phyloP scores from a whole-genome alignment of 192 early-diverging fungal genomes.

The Coemansia sp. region DNA sequence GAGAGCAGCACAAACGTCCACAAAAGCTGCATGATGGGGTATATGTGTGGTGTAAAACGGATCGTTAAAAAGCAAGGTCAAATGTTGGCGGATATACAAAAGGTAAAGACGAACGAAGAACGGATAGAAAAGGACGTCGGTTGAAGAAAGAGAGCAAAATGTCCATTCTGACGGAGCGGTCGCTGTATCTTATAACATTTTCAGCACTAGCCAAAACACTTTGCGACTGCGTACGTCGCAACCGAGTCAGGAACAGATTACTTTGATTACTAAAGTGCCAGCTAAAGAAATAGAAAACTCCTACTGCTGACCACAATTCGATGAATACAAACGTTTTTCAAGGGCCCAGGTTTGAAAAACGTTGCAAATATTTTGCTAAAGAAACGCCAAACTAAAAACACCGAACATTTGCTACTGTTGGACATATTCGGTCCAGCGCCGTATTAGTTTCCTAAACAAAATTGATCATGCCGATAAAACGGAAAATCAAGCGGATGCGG shows the following conservation, averaged over 20 bases:
- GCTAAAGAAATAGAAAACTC: neutral
- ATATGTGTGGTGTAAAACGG: constrained; percentile 2
- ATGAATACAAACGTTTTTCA: constrained; percentile 9
- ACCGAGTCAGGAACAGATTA: neutral
- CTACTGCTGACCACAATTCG: neutral
- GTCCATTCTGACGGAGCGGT: neutral
- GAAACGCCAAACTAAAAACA: constrained; percentile 4
- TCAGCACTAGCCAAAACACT: neutral
- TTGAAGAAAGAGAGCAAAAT: neutral
- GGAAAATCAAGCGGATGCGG: neutral
- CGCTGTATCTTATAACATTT: neutral
- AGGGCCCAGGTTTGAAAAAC: constrained; percentile 7
- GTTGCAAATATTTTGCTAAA: constrained; percentile 5
- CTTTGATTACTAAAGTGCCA: neutral
- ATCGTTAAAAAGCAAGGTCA: neutral
- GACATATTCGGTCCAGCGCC: neutral
- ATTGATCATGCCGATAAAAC: too few relatives aligned
- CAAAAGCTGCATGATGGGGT: constrained; percentile 31
- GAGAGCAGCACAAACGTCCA: constrained; percentile 44
- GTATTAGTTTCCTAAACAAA: too few relatives aligned
- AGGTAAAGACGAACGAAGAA: neutral
- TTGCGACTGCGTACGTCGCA: neutral
- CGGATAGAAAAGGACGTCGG: neutral
- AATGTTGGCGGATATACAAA: neutral
- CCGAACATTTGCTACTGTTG: constrained; percentile 1